These are phyloP conservation scores for Hymenoscyphus scutula DNA, from an alignment of 2,329 filamentous ascomycete genomes.

Conservation along the genomic window DNA sequence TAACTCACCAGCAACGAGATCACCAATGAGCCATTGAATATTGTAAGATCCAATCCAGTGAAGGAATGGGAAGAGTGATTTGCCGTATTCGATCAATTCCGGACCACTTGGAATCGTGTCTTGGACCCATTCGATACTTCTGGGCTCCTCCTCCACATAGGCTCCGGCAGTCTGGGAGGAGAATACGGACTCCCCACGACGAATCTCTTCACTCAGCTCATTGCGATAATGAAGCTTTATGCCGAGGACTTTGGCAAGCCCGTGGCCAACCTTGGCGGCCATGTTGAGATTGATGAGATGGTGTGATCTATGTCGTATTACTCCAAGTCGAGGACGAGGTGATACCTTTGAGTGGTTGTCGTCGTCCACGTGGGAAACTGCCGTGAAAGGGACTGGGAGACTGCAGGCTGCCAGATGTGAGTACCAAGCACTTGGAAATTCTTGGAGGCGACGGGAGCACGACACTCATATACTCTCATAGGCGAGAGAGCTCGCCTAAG, in stretches of 20 bases:
- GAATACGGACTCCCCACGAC: slow-evolving; percentile 77
- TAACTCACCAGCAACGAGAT: slow-evolving; percentile 76
- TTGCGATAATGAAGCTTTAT: slow-evolving; percentile 77
- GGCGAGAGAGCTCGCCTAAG: slow-evolving; percentile 4
- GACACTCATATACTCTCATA: slow-evolving; percentile 23
- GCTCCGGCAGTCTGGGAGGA: slow-evolving; percentile 70
- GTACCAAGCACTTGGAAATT: not conserved
- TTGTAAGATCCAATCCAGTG: slow-evolving; percentile 93
- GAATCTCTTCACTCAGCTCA: slow-evolving; percentile 54
- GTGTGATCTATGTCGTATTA: not conserved
- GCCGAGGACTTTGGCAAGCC: slow-evolving; percentile 73
- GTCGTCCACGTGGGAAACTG: slow-evolving; percentile 1
- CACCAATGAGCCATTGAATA: slow-evolving; percentile 80
- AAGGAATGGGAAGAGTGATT: slow-evolving; percentile 79
- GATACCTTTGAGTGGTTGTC: not conserved
- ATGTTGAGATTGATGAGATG: not conserved
- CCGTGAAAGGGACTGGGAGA: not conserved
- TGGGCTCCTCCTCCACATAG: slow-evolving; percentile 82
- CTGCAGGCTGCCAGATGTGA: not conserved
- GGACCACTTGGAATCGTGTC: slow-evolving; percentile 58
- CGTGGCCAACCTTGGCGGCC: slow-evolving; percentile 61
- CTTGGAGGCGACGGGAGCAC: slow-evolving; percentile 5
- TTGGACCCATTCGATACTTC: slow-evolving; percentile 67
- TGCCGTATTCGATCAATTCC: slow-evolving; percentile 59
- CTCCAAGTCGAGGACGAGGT: not conserved